Base-by-base conservation (phyloP, 2,329 filamentous ascomycete genomes). In the Colletotrichum nymphaeae region DNA sequence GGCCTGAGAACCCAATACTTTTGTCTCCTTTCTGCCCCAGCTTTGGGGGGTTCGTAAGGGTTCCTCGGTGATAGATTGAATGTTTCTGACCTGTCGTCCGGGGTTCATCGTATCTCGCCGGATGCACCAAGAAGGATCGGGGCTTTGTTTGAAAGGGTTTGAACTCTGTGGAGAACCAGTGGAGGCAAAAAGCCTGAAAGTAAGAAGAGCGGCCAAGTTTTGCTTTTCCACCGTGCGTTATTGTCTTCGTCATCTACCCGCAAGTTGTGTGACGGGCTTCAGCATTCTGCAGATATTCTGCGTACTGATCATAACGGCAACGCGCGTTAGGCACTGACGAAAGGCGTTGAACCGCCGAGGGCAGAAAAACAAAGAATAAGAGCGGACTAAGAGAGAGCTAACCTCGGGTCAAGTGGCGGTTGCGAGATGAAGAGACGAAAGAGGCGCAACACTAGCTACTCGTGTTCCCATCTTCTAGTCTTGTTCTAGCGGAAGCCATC, bases 101-200 rank as follows among this genome's bases (percentile, higher is more conserved):
- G 53, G 65, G 64, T 63, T 63, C 58, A 53, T 72, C 58, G 49
- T 49, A 63, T 69, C 37, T 72, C 28, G 24, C 9, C 42, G 42
- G 42, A 11, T 53, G 68, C 22, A 63, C 58, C 11, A 26, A 46
- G 58, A 35, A 62, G 52, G 52, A 52, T 53, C 22, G 42, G 16
- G 49, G n/a, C 30, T 14, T 63, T 26, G 53, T 67, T 66, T 22
- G 58, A 42, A 46, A 66, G 46, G 30, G 69, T 35, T 69, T 58
- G 53, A 60, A n/a, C 46, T 63, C 22, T 55, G 65, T 63, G 69
- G 58, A 42, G 69, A 63, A 58, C 57, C 9, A 12, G 69, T 58
- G 69, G 65, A 68, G 69, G 57, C 9, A 2, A 22, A 22, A 49
- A 22, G 42, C 42, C 19, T 22, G 19, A 22, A 14, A 5, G 24